Percentiles rank a stretch among this genome's conserved stretches.
Evolutionary conservation across 352 stramenopile genomes (phyloP).

Genomic region (Pythium sukuiense): DNA sequence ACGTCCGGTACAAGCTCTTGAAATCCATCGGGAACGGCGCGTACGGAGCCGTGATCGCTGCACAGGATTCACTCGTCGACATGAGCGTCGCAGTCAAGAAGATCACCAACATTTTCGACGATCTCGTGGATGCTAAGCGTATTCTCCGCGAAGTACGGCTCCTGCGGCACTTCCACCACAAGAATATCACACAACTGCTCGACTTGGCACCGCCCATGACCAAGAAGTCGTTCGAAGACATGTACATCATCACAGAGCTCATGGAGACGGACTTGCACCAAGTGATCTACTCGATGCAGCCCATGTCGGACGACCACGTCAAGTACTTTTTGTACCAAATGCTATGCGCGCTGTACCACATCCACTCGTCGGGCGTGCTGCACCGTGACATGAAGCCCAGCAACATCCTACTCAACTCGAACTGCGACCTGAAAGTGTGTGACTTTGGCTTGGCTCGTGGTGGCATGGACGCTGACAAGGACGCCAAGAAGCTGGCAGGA

Average conservation of each 20-base stretch:
- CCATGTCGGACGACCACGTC: conserved; percentile 82
- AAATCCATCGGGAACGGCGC: conserved; percentile 89
- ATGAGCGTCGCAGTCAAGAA: conserved; percentile 92
- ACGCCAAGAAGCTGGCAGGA: conserved; percentile 67
- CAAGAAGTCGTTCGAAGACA: conserved; percentile 88
- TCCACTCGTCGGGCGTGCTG: conserved; percentile 92
- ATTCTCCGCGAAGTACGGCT: conserved; percentile 97
- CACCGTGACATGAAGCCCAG: conserved; percentile 96
- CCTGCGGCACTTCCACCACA: conserved; percentile 89
- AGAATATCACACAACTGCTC: conserved; percentile 81
- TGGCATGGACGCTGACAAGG: conserved; percentile 86
- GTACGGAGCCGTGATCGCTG: conserved; percentile 89
- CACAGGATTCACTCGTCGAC: conserved; percentile 35
- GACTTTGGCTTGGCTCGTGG: conserved; percentile 86
- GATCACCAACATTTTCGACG: conserved; percentile 92
- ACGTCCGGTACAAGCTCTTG: conserved; percentile 84
- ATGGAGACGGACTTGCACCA: conserved; percentile 90
- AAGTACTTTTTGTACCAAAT: conserved; percentile 91
- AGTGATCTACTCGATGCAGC: conserved; percentile 88
- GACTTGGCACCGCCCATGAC: conserved; percentile 68
- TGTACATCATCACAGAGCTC: conserved; percentile 90
- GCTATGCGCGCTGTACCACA: conserved; percentile 90
- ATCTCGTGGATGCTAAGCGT: conserved; percentile 98
- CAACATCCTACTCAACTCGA: conserved; percentile 94
- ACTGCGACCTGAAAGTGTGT: conserved; percentile 90